Percentiles rank a stretch among this genome's conserved stretches.
Evolutionary conservation across 768 basidiomycete genomes (phyloP).

Genomic region (Rhodotorula paludigena): DNA sequence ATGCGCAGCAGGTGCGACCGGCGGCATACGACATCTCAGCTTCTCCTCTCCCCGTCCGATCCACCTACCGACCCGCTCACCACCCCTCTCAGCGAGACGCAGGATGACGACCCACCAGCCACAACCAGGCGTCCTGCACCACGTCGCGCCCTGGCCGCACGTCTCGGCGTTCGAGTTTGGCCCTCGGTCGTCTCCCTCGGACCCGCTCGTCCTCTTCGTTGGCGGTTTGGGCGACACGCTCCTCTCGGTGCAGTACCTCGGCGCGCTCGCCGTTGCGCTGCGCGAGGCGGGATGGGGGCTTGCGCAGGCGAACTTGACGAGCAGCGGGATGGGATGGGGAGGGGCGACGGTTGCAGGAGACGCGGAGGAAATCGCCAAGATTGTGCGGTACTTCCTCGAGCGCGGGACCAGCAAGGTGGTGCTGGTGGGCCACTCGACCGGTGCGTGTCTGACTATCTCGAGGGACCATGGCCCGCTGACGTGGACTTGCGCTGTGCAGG

Average conservation of each 20-base stretch:
- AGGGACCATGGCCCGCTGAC: neutral
- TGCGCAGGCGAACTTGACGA: neutral
- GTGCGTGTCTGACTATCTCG: neutral
- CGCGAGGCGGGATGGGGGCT: neutral
- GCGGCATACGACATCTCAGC: no score
- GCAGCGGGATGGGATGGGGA: neutral
- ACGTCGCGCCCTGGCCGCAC: neutral
- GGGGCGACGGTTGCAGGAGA: neutral
- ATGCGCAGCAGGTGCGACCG: no score
- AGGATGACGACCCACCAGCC: neutral
- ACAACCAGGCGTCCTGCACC: neutral
- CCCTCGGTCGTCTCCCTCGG: neutral
- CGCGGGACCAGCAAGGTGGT: neutral
- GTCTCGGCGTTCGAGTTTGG: slow-evolving; percentile 3
- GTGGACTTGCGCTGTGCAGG: neutral
- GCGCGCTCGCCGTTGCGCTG: neutral
- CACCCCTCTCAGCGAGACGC: neutral
- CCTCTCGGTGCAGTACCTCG: neutral
- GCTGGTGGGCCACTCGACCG: neutral
- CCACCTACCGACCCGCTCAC: no score
- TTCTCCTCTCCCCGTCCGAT: no score
- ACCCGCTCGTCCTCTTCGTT: neutral
- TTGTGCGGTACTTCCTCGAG: neutral
- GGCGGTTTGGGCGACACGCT: neutral
- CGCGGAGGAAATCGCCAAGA: neutral